phyloP scores from a whole-genome alignment of 257 asterid genomes.

The Verbena officinalis region DNA sequence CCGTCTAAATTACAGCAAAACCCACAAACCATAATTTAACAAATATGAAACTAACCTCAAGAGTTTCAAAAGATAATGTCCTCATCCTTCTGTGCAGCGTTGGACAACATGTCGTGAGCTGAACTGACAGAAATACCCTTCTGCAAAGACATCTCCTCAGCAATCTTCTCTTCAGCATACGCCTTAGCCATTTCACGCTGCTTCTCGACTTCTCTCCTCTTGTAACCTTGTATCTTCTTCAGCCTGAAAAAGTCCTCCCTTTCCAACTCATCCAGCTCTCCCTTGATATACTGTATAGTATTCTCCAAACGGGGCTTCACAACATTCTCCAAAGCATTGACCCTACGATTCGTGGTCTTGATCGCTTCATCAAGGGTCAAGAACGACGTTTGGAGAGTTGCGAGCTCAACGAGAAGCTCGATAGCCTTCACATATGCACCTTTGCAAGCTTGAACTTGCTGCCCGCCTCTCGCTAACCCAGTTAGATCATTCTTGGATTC shows the following conservation, averaged over 20 bases:
- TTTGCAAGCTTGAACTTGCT: constrained; percentile 56
- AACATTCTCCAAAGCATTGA: constrained; percentile 57
- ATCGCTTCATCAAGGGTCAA: constrained; percentile 64
- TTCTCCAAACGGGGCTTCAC: constrained; percentile 59
- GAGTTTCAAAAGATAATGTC: constrained; percentile 54
- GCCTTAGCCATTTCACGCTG: constrained; percentile 51
- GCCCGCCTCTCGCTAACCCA: constrained; percentile 61
- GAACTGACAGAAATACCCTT: constrained; percentile 42
- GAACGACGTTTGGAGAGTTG: constrained; percentile 54
- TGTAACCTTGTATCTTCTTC: constrained; percentile 54
- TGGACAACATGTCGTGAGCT: constrained; percentile 40
- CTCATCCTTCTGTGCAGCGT: constrained; percentile 41
- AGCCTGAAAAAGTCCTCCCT: constrained; percentile 60
- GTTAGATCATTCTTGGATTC: constrained; percentile 53
- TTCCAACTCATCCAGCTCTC: constrained; percentile 54
- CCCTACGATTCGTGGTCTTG: constrained; percentile 69
- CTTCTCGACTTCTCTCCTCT: constrained; percentile 49
- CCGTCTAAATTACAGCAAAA: constrained; percentile 23
- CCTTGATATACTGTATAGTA: constrained; percentile 55
- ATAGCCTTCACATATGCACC: constrained; percentile 53
- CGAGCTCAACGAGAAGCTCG: constrained; percentile 60
- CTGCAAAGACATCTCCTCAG: constrained; percentile 45
- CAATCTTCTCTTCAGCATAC: constrained; percentile 44
- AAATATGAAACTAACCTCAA: constrained; percentile 29
- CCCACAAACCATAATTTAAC: constrained; percentile 24